phyloP scores from a whole-genome alignment of 2,329 filamentous ascomycete genomes.

The Trichocomaceae sp. region DNA sequence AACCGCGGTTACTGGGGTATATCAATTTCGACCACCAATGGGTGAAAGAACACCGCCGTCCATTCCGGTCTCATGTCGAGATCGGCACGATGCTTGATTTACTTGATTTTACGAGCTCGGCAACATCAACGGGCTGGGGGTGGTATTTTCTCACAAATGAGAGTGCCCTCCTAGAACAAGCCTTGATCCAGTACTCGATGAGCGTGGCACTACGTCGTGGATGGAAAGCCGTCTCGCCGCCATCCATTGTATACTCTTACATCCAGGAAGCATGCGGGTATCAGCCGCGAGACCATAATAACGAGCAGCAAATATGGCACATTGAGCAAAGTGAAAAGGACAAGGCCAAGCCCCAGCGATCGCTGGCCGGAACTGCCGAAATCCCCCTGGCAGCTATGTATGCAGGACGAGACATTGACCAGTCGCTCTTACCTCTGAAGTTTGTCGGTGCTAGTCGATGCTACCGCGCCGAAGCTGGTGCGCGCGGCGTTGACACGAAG shows the following conservation, averaged over 20 bases:
- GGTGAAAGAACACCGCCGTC: conserved; percentile 18
- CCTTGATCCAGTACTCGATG: conserved; percentile 79
- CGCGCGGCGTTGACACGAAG: conserved; percentile 82
- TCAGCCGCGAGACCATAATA: conserved; percentile 81
- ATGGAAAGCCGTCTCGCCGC: conserved; percentile 76
- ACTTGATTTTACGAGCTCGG: conserved; percentile 80
- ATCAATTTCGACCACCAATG: conserved; percentile 64
- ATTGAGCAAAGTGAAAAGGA: conserved; percentile 63
- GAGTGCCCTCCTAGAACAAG: conserved; percentile 88
- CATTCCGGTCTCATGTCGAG: conserved; percentile 66
- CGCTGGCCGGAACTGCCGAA: conserved; percentile 82
- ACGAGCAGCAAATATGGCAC: conserved; percentile 85
- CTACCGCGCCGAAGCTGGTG: conserved; percentile 91
- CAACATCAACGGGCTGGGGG: conserved; percentile 84
- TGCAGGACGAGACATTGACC: conserved; percentile 62
- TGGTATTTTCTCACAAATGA: conserved; percentile 97
- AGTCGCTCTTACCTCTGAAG: conserved; percentile 64
- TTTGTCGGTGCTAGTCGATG: conserved; percentile 81
- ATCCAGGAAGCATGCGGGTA: conserved; percentile 89
- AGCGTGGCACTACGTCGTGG: conserved; percentile 63
- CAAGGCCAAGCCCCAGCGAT: conserved; percentile 60
- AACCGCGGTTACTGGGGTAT: conserved; percentile 62
- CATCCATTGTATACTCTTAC: conserved; percentile 85
- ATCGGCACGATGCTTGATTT: conserved; percentile 81
- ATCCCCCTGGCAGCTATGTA: conserved; percentile 91